Evolutionary conservation across 106 monocot species (phyloP).

Genomic region (Dendrobium officinale): DNA sequence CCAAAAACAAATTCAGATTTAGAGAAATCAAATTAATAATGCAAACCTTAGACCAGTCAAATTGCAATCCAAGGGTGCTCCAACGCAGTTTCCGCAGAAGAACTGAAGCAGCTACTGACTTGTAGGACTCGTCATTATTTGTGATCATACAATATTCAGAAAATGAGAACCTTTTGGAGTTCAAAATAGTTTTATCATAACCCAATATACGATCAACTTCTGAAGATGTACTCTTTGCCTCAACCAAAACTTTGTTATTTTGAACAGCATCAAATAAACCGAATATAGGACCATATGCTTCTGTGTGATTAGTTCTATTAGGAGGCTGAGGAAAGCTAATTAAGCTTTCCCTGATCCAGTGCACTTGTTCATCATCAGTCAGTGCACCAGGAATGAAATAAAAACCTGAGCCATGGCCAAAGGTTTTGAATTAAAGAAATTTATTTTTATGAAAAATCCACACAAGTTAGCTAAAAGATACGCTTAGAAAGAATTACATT

Average conservation of each 20-base stretch:
- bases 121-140: conserved; percentile 14
- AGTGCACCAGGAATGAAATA: conserved; percentile 89
- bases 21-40: conserved; percentile 1
- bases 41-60: conserved; percentile 89
- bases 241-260: conserved; percentile 43
- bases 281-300: conserved; percentile 56
- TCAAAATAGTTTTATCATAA: conserved; percentile 20
- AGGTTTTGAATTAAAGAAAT: neutral
- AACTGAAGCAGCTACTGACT: conserved; percentile 39
- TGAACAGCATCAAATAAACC: conserved; percentile 51
- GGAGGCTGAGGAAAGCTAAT: conserved; percentile 83
- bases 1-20: neutral
- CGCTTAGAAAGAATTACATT: neutral
- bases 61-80: conserved; percentile 93
- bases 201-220: conserved; percentile 8
- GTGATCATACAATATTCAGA: conserved; percentile 12
- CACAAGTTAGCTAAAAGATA: neutral
- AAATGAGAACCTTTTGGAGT: conserved; percentile 31
- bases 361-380: conserved; percentile 63
- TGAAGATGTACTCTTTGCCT: conserved; percentile 13
- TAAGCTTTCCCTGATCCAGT: conserved; percentile 73
- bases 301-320: conserved; percentile 84
- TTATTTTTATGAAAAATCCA: neutral
- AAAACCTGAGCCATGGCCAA: conserved; percentile 49
- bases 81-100: conserved; percentile 75